Base-by-base conservation (phyloP, 345 rosid genomes). In the Populus simonii region DNA sequence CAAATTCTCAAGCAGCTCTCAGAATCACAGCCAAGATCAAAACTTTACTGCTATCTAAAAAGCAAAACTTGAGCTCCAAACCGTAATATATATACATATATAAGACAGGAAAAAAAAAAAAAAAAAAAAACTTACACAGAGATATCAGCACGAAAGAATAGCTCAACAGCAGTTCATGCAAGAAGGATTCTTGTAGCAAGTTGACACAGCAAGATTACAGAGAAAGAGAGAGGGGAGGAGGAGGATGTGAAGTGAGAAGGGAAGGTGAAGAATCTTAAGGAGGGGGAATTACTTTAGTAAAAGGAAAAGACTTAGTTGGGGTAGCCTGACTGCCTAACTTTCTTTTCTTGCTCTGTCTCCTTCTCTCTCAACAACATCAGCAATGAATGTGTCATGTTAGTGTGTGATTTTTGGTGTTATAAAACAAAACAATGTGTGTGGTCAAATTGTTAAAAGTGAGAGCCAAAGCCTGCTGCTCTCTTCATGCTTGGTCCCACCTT, bases 81-180 rank as follows among this genome's bases (percentile, higher is more conserved):
- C 25, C 16, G 38, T 25, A 23, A 20, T 41, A 3, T 59, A 25
- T 38, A 39, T 39, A 7, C 1, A 8, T 41, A 8, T 41, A 41
- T 41, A 66, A 75, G 33, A n/a, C n/a, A 31, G 68, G 0, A 27
- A 23, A 61, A 17, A 23, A 45, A n/a, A n/a, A 25, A 25, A 25
- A 25, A 33, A 69, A 74, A 68, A 15, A 22, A 2, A 10, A 72
- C 75, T 69, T 61, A 80, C 82, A 74, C 82, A 74, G 68, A 72
- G 25, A 23, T 16, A 39, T n/a, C 67, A 68, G 23, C 22, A 51
- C 63, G 67, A 68, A 66, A 33, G n/a, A 63, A 10, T 27, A 45
- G 51, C 16, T 23, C 11, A 69, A 38, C 23, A 35, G 7, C 22
- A 53, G 67, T 5, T 23, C 73, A 68, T 68, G 79, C 23, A 36